Percentiles rank a stretch among this genome's conserved stretches.
These are phyloP conservation scores for Capniomyces stellatus DNA, from an alignment of 371 early-diverging fungal genomes.

Conservation along the genomic window DNA sequence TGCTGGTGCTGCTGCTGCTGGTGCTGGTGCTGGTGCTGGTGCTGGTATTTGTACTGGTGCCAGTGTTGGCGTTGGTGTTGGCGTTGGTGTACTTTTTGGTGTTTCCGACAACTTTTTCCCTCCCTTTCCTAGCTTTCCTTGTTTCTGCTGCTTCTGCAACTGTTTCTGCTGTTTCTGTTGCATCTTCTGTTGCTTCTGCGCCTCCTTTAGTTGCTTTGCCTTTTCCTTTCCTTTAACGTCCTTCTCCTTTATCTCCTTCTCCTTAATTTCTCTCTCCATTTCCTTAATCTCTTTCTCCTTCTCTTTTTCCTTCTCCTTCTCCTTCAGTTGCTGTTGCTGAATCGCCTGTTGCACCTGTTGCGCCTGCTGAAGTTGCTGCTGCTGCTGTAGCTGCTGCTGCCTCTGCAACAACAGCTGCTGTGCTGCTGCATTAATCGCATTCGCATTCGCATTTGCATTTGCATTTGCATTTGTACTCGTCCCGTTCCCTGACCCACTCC, in stretches of 20 bases:
- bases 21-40: constrained; percentile 1
- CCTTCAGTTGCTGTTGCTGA: too few relatives aligned
- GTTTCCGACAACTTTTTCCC: neutral
- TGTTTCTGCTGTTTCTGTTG: neutral
- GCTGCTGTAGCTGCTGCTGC: neutral
- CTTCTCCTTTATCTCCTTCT: neutral
- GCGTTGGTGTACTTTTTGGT: neutral
- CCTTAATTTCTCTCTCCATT: neutral
- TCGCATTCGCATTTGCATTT: neutral
- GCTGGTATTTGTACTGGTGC: neutral
- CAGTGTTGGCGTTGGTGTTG: neutral
- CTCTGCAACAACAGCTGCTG: neutral
- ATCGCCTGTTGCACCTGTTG: neutral
- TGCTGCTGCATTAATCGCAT: neutral
- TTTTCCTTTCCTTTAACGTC: neutral
- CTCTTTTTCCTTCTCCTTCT: too few relatives aligned
- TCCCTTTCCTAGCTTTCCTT: neutral
- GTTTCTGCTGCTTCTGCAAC: neutral
- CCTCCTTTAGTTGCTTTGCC: neutral
- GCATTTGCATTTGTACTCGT: neutral
- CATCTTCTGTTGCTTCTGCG: neutral
- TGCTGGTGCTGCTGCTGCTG: constrained; percentile 1
- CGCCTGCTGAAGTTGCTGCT: neutral
- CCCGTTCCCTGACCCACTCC: neutral
- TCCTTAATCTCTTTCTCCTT: too few relatives aligned